A percentile compares a stretch with the other conserved stretches of the same genome.
Evolutionary conservation across 345 rosid species (phyloP).

Genomic region (Cardiospermum halicacabum): DNA sequence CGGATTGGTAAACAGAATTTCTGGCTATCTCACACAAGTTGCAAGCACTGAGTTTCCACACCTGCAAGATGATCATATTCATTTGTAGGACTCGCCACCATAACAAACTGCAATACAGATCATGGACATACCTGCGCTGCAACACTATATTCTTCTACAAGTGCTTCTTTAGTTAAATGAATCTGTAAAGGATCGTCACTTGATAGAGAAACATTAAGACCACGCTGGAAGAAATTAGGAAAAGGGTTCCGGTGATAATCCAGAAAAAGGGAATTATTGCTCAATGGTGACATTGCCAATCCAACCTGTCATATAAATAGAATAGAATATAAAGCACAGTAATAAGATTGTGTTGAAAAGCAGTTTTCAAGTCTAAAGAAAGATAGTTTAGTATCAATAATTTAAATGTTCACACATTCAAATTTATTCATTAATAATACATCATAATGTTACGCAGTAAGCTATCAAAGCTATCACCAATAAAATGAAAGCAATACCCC

Average conservation of each 20-base stretch:
- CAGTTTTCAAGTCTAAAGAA: neutral
- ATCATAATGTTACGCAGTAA: neutral
- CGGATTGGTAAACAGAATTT: conserved; percentile 52
- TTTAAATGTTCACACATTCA: neutral
- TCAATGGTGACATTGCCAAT: conserved; percentile 51
- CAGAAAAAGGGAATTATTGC: conserved; percentile 57
- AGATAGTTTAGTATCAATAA: neutral
- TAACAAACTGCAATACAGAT: neutral
- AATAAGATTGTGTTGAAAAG: neutral
- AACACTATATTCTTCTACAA: conserved; percentile 53
- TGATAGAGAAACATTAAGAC: conserved; percentile 50
- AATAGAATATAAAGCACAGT: neutral
- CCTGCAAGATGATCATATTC: conserved; percentile 21
- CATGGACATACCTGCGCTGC: conserved; percentile 43
- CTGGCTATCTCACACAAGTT: conserved; percentile 58
- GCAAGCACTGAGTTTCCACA: conserved; percentile 52
- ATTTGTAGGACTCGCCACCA: neutral
- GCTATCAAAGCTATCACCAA: neutral
- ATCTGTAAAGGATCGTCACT: conserved; percentile 54
- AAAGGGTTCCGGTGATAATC: conserved; percentile 49
- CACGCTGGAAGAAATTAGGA: conserved; percentile 45
- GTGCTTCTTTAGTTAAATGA: conserved; percentile 52
- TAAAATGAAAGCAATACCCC: neutral
- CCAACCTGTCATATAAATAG: conserved; percentile 27
- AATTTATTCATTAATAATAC: neutral